Percentiles rank a stretch among this genome's conserved stretches.
These are phyloP conservation scores for Cercis canadensis DNA, from an alignment of 306 rosid species.

Conservation along the genomic window DNA sequence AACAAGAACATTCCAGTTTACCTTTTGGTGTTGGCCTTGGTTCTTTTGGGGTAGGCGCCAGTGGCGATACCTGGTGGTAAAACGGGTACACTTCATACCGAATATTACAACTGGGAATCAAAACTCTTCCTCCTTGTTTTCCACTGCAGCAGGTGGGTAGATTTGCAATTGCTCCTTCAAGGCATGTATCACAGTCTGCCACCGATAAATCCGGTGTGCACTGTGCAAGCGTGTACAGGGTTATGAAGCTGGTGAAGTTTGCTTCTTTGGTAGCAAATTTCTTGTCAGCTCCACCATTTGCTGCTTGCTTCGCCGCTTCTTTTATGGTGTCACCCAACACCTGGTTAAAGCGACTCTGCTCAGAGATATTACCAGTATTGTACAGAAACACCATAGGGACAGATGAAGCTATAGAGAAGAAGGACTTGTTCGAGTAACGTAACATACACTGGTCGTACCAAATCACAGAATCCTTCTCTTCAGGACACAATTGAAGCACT, in stretches of 20 bases:
- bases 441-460: constrained; percentile 49
- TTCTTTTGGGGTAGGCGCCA: background rate
- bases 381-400: fast-evolving
- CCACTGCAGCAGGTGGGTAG: background rate
- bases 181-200: background rate
- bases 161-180: background rate
- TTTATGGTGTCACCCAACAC: constrained; percentile 22
- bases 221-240: background rate
- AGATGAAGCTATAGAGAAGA: constrained; percentile 7
- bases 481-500: constrained; percentile 1
- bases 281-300: constrained; percentile 17
- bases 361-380: constrained; percentile 1
- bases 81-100: background rate
- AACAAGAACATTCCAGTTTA: no score
- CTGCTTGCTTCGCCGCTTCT: background rate
- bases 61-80: background rate
- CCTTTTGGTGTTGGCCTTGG: background rate
- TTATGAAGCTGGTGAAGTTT: background rate
- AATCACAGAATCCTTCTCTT: constrained; percentile 14
- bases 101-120: background rate
- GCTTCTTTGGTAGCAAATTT: constrained; percentile 39
- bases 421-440: constrained; percentile 38
- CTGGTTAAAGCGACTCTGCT: constrained; percentile 18
- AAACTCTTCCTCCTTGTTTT: background rate
- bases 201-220: background rate